Evolutionary conservation across 2,329 filamentous ascomycete genomes (phyloP).

Genomic region (Colletotrichum theobromicola): DNA sequence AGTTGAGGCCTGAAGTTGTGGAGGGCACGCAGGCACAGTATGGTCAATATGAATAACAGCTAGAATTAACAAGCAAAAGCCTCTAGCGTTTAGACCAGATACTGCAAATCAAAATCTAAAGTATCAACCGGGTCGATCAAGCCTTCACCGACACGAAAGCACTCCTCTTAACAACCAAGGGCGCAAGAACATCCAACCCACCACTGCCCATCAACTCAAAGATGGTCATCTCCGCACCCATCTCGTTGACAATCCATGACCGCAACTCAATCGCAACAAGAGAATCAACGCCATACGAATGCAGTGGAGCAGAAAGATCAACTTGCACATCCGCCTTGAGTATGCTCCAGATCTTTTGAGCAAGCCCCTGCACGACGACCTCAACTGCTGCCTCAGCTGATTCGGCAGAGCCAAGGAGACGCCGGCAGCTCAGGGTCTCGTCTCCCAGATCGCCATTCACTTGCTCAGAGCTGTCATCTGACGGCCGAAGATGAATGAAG

Average conservation of each 20-base stretch:
- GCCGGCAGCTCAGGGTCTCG: background rate
- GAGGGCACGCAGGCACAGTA: no score
- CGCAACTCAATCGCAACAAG: background rate
- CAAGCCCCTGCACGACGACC: background rate
- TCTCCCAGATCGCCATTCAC: background rate
- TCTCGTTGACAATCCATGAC: background rate
- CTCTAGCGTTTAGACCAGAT: no score
- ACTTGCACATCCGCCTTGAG: background rate
- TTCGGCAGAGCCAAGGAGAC: background rate
- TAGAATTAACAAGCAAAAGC: no score
- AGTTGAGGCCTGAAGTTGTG: background rate
- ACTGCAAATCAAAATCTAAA: background rate
- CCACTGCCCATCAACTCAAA: background rate
- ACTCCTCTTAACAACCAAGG: background rate
- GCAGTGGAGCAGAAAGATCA: background rate
- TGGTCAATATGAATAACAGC: background rate
- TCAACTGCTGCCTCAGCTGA: background rate
- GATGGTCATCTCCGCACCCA: background rate
- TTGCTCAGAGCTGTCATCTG: background rate
- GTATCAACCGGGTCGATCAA: background rate
- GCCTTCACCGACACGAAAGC: background rate
- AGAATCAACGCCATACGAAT: background rate
- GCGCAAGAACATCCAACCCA: background rate
- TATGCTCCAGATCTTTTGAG: background rate
- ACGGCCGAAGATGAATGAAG: background rate